Evolutionary conservation across 1,284 basidiomycete genomes (phyloP).

Genomic region (Trichosporon inkin): DNA sequence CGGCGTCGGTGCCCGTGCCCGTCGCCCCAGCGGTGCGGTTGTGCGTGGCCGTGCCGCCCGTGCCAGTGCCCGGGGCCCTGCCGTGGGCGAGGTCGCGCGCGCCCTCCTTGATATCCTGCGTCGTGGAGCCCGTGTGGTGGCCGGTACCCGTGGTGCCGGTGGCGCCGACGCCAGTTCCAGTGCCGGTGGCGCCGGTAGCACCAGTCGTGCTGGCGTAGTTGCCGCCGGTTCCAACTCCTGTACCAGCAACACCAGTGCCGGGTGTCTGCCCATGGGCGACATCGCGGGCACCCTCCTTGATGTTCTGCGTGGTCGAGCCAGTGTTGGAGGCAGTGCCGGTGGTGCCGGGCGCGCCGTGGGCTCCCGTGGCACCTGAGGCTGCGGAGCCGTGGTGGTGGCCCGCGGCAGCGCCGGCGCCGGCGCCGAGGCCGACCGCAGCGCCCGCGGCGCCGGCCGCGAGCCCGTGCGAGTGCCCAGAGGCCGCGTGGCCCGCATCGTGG

Average conservation of each 20-base stretch:
- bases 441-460: too few species aligned
- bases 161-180: conserved; percentile 1
- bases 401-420: too few species aligned
- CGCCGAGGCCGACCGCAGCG: too few species aligned
- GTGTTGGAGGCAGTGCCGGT: conserved; percentile 11
- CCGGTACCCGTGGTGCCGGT: background rate
- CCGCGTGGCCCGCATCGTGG: background rate
- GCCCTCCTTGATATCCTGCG: background rate
- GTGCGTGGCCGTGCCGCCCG: too few species aligned
- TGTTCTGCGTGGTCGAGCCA: conserved; percentile 27
- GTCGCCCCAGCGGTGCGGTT: too few species aligned
- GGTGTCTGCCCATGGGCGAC: conserved; percentile 21
- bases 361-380: too few species aligned
- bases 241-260: background rate
- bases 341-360: conserved; percentile 1
- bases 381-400: too few species aligned
- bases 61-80: too few species aligned
- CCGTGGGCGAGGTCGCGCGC: background rate
- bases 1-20: too few species aligned
- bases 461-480: too few species aligned
- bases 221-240: background rate
- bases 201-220: background rate
- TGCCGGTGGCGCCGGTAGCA: background rate
- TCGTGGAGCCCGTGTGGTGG: background rate
- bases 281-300: conserved; percentile 33